A percentile compares a stretch with the other conserved stretches of the same genome.
These are phyloP conservation scores for Onygena corvina DNA, from an alignment of 2,329 filamentous ascomycete genomes.

Conservation along the genomic window DNA sequence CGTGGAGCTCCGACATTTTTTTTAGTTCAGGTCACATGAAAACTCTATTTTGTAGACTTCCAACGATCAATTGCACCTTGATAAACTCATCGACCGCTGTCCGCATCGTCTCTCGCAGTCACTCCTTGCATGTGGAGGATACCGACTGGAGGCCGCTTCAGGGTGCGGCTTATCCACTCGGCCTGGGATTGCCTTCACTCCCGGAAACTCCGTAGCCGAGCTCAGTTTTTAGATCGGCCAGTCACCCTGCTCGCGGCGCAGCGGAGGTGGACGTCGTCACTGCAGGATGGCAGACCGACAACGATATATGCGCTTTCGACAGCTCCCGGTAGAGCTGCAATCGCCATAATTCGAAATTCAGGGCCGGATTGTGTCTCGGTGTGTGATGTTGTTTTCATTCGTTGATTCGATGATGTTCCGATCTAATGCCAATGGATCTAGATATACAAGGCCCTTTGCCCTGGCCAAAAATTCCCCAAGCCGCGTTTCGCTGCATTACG, in stretches of 20 bases:
- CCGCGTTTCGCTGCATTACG: conserved; percentile 59
- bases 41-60: neutral
- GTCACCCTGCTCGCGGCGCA: neutral
- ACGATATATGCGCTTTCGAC: conserved; percentile 93
- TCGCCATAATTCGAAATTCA: conserved; percentile 80
- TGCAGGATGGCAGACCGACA: conserved; percentile 15
- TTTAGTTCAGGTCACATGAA: neutral
- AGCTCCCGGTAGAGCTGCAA: conserved; percentile 71
- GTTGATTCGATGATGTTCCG: conserved; percentile 7
- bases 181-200: neutral
- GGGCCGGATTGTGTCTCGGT: conserved; percentile 62
- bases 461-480: conserved; percentile 41
- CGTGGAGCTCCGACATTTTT: too few relatives aligned
- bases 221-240: neutral
- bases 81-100: neutral
- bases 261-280: neutral
- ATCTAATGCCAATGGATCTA: conserved; percentile 22
- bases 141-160: neutral
- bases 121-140: conserved; percentile 6
- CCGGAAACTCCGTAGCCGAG: neutral
- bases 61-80: neutral
- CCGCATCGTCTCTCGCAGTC: neutral
- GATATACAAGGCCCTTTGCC: conserved; percentile 55
- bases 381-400: conserved; percentile 18
- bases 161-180: neutral